Evolutionary conservation across 768 basidiomycete species (phyloP), one percentile per base, ranked within the genome.

Genomic region (Polyporus arcularius): DNA sequence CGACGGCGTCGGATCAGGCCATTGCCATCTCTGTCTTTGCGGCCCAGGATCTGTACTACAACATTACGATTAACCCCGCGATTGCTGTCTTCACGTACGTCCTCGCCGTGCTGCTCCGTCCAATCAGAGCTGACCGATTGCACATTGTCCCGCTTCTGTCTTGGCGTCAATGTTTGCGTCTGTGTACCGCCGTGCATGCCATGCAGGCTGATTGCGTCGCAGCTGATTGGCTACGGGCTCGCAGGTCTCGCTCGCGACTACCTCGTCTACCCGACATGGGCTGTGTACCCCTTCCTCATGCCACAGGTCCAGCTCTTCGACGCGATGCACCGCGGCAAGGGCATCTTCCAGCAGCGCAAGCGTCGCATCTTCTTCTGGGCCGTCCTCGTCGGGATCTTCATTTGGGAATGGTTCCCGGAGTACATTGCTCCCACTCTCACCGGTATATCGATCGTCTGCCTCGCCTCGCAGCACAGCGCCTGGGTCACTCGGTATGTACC

Each of bases 391-490:
- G 73, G 52, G 4, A 76, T 78, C 51, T 79, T 79, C 65, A 69
- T 78, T 5, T 80, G 79, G 79, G 78, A 79, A 53, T 73, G 76
- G 71, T 72, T 77, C 64, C 74, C 75, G 1, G 76, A 77, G 50
- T 72, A 66, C 64, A 62, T 71, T 53, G 65, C 67, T 12, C 56
- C 62, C 64, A 81, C 82, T 3, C 75, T 87, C 41, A 86, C 85
- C 1, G 85, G 85, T 18, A 75, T 87, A 55, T 83, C 82, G 14
- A 75, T 88, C 38, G 80, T 85, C 72, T 85, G 85, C 64, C 75
- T 85, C 31, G 83, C 78, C 2, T 75, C 79, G 49, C 78, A 77
- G 45, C 71, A 85, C 15, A 82, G 76, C 53, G 65, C 81, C 0
- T 76, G 77, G 70, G 75, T 86, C 59, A 81, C 84, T 0, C 76